Conservation (phyloP, 345 rosid species). For the Salix purpurea region DNA sequence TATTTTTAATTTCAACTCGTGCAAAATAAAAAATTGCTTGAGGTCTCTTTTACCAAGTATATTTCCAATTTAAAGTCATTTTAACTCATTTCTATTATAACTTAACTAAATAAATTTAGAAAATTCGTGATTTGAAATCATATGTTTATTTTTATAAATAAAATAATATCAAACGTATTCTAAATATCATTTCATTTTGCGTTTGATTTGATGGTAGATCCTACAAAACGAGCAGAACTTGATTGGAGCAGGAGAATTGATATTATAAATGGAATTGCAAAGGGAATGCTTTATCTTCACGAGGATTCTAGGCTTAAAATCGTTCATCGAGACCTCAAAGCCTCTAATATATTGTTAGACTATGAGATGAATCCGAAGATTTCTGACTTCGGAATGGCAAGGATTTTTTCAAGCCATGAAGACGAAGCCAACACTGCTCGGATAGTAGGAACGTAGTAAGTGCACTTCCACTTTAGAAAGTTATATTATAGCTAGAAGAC, state of each 20-base stretch:
- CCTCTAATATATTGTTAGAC: slow-evolving; percentile 49
- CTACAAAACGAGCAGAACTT: slow-evolving; percentile 10
- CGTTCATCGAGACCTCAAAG: slow-evolving; percentile 55
- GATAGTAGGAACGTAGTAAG: slow-evolving; percentile 55
- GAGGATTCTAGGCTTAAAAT: slow-evolving; percentile 49
- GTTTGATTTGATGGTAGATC: slow-evolving; percentile 17
- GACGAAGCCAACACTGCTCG: slow-evolving; percentile 36
- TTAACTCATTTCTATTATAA: too few relatives aligned
- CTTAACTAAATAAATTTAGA: too few relatives aligned
- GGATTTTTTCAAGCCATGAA: slow-evolving; percentile 35
- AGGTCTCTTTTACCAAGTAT: too few relatives aligned
- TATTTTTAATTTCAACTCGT: too few relatives aligned
- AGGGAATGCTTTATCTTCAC: slow-evolving; percentile 35
- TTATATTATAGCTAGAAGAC: too few relatives aligned
- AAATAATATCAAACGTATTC: too few relatives aligned
- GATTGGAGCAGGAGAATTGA: slow-evolving; percentile 20
- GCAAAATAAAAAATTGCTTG: too few relatives aligned
- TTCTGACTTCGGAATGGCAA: slow-evolving; percentile 61
- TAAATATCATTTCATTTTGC: too few relatives aligned
- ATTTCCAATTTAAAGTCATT: too few relatives aligned
- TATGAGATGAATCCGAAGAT: slow-evolving; percentile 51
- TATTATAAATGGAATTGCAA: slow-evolving; percentile 32
- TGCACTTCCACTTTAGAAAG: neutral
- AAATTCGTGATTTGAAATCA: too few relatives aligned
- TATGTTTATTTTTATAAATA: too few relatives aligned